Evolutionary conservation across 208 protist species (phyloP), one percentile per base, ranked within the genome.

Genomic region (Angomonas deanei): DNA sequence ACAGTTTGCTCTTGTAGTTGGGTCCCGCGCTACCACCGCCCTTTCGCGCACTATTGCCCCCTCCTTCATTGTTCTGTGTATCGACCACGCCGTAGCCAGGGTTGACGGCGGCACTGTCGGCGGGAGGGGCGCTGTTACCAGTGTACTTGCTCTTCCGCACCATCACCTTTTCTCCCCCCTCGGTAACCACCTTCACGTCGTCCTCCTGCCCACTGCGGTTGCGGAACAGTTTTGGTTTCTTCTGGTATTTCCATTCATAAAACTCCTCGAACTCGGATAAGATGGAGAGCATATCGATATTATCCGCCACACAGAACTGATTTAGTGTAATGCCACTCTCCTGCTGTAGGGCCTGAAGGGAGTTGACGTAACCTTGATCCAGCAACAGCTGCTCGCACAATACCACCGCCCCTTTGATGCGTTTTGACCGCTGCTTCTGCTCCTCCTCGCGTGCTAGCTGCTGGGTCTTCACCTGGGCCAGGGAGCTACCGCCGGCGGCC

Each of bases 261-360:
- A 91, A 96, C 30, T 96, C 75, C 70, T 97, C 92, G 64, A 78
- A 97, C 64, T 97, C 87, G 17, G 68, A 61, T 6, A 95, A 61
- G 30, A 94, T 68, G 19, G 73, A 79, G 23, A 92, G 60, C 15
- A 97, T 72, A 74, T 96, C 89, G 62, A 97, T 86, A 66, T 97
- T 97, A 71, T 97, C 92, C 10, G 92, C 92, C 13, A 72, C 70
- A 68, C 66, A 73, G 60, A 82, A 82, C 36, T 91, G 71, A 11
- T 76, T 64, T 19, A 97, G 72, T 6, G 84, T 80, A 19, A 97
- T 53, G 36, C 72, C 63, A 61, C 85, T 90, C 61, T 97, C 92
- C 50, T 83, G 78, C 68, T 97, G 88, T 6, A 97, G 74, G 19
- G 68, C 68, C 59, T 94, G 80, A 49, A 94, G 62, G 15, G 83